A percentile compares a stretch with the other conserved stretches of the same genome.
Conservation (phyloP, 352 stramenopile genomes). For the Globisporangium takayamanum region DNA sequence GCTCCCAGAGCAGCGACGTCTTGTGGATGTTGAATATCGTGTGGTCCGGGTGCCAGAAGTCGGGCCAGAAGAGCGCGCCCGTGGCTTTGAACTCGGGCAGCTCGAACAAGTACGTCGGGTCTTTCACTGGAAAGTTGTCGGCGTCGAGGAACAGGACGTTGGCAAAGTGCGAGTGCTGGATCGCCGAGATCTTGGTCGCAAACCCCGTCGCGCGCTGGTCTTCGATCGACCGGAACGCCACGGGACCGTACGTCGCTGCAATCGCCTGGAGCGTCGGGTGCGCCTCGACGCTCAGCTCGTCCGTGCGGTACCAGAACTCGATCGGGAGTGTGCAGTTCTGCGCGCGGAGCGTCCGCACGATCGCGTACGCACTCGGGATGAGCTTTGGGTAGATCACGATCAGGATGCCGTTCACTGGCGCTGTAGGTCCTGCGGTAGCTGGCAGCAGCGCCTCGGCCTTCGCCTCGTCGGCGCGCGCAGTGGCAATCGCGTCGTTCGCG, state of each 20-base stretch:
- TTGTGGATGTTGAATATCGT: constrained; percentile 60
- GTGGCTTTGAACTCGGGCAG: constrained; percentile 22
- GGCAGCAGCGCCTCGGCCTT: not conserved
- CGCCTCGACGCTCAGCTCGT: constrained; percentile 5
- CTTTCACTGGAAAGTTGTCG: constrained; percentile 40
- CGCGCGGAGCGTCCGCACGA: constrained; percentile 35
- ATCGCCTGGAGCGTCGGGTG: constrained; percentile 24
- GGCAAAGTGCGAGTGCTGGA: constrained; percentile 54
- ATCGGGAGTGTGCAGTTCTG: constrained; percentile 50
- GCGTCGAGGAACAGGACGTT: constrained; percentile 52
- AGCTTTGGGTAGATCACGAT: constrained; percentile 68
- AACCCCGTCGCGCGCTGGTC: constrained; percentile 37
- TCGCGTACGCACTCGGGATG: constrained; percentile 54
- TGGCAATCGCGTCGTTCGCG: constrained; percentile 10
- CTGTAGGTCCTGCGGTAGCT: not conserved
- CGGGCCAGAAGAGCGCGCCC: constrained; percentile 53
- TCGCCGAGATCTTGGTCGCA: constrained; percentile 54
- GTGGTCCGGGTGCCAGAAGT: constrained; percentile 51
- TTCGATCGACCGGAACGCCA: constrained; percentile 43
- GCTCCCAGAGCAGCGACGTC: constrained; percentile 39
- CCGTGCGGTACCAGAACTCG: constrained; percentile 49
- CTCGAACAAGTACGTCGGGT: constrained; percentile 50
- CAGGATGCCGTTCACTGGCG: constrained; percentile 38
- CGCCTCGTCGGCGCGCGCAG: not conserved
- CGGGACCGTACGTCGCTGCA: constrained; percentile 24